Base-by-base conservation (phyloP, 768 basidiomycete species). In the Mycena rosella region DNA sequence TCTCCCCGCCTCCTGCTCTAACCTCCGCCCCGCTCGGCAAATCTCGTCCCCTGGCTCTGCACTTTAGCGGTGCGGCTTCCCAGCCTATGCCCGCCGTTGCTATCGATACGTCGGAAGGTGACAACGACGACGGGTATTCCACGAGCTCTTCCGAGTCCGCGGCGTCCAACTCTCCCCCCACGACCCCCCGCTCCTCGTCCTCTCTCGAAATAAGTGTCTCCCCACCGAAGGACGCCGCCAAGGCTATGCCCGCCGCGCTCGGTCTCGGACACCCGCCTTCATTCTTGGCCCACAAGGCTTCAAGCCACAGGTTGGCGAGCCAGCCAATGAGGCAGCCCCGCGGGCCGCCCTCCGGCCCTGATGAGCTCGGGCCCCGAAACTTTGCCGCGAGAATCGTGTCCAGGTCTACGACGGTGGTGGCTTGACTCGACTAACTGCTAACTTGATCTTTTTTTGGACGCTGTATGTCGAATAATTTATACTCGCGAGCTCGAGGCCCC, bases 311-410 rank as follows among this genome's bases (percentile, higher is more conserved):
- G 84, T 74, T 90, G 79, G 84, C 83, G 66, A 91, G 89, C 78
- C 89, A 90, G 75, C 90, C 92, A 63, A 85, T 89, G 60, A 90
- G 94, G 79, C 95, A 96, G 83, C 95, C 95, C 74, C 88, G 89
- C 67, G 95, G 95, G 73, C 95, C 95, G 63, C 95, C 95, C 53
- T 92, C 92, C 22, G 91, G 91, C 76, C 88, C 90, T 66, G 94
- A 95, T 74, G 94, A 96, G 76, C 88, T 96, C 55, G 91, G 91
- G n/a, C 89, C 92, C 53, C 91, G 92, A 84, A 96, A 96, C 78
- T 96, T 96, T 82, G 94, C 94, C 7, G 89, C 89, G 29, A 88
- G 94, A 73, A 90, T 93, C 15, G 32, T 48, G 44, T 7, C 32
- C 29, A 26, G 63, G 27, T 34, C 32, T 5, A 34, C 32, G 32